Base-by-base conservation (phyloP, 2,329 filamentous ascomycete species). In the Fusarium neocosmosporiellum region DNA sequence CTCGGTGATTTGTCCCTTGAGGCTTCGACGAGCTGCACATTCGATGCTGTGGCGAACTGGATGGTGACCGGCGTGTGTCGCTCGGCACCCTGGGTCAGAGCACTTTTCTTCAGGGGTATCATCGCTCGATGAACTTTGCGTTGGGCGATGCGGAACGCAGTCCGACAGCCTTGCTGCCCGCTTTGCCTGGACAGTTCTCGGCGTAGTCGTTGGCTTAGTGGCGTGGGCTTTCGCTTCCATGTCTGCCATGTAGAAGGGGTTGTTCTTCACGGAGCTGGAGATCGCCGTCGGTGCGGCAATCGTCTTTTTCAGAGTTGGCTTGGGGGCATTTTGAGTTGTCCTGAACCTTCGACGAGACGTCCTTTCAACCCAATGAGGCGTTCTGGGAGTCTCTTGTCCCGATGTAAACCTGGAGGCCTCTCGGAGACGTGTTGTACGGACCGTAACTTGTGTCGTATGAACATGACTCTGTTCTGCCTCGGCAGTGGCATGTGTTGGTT, bases 161-260 rank as follows among this genome's bases (percentile, higher is more conserved):
- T 82, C 78, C 4, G 80, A 81, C n/a, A 74, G 61, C 24, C 68
- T 64, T 2, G 77, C 62, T 39, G 73, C 65, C 7, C 69, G 71
- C 16, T 67, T 63, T 41, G 74, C 74, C 24, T 71, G 69, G 10
- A 68, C 69, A 29, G 72, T 72, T n/a, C 59, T 65, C 10, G 66
- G 66, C 11, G 73, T 74, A 10, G 74, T 74, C 46, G 69, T 64
- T 18, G 80, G 78, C 22, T 72, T 70, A 7, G 74, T 66, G 1
- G 57, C 66, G 2, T 68, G 62, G 2, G 67, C 65, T 59, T 76
- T 79, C 4, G 68, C 64, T 27, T 65, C 72, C 31, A 67, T 74
- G 65, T 83, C 81, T 37, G 78, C 78, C 57, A 79, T 65, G 58
- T 81, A 73, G 63, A 82, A 82, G 6, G 80, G 79, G 33, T 81